These are phyloP conservation scores for Phaeotremella fagi DNA, from an alignment of 768 basidiomycete species.

Conservation along the genomic window DNA sequence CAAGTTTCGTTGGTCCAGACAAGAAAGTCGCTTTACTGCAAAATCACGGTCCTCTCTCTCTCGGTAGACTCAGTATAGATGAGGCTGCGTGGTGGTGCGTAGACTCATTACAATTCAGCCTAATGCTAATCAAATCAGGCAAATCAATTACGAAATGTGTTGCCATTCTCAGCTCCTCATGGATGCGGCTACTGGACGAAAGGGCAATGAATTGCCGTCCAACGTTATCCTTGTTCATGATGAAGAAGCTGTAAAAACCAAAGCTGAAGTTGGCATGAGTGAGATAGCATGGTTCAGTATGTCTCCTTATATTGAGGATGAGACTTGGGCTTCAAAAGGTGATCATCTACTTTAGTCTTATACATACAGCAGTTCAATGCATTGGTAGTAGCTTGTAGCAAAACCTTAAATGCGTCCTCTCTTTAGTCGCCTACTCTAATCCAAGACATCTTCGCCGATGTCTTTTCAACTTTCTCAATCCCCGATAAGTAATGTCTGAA, in stretches of 20 bases:
- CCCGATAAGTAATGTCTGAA: too few species aligned
- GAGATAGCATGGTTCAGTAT: constrained; percentile 33
- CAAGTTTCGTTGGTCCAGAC: constrained; percentile 4
- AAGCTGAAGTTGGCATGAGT: constrained; percentile 22
- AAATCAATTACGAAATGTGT: constrained; percentile 34
- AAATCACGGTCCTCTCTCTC: constrained; percentile 22
- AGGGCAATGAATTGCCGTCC: constrained; percentile 4
- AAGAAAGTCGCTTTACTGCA: constrained; percentile 28
- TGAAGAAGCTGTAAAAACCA: constrained; percentile 20
- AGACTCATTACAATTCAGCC: too few species aligned
- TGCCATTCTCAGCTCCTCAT: constrained; percentile 28
- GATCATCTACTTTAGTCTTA: too few species aligned
- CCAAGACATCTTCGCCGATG: too few species aligned
- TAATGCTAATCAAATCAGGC: too few species aligned
- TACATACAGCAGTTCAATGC: too few species aligned
- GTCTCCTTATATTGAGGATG: constrained; percentile 27
- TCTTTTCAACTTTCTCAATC: too few species aligned
- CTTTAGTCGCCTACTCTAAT: too few species aligned
- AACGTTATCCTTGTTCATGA: constrained; percentile 17
- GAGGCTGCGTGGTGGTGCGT: constrained; percentile 38
- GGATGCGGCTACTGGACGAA: constrained; percentile 26
- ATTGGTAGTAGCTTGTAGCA: too few species aligned
- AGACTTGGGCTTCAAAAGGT: constrained; percentile 20
- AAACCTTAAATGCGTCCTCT: too few species aligned
- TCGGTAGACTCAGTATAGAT: constrained; percentile 28